Conservation (phyloP, 768 basidiomycete genomes). For the Termitomyces sp. region DNA sequence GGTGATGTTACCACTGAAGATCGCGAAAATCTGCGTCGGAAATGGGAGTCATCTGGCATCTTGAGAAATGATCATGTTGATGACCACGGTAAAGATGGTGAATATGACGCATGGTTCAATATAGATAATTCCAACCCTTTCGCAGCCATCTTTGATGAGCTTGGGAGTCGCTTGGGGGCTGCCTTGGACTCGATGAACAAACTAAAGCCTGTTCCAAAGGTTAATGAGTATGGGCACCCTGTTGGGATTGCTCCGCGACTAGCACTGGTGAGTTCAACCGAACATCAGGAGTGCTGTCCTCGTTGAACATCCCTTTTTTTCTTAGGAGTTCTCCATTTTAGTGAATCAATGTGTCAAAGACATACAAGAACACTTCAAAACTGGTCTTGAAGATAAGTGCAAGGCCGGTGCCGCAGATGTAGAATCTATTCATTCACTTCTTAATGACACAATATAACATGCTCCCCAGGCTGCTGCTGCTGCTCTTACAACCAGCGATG, state of each 20-base stretch:
- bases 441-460: not conserved
- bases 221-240: slow-evolving; percentile 36
- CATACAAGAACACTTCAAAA: slow-evolving; percentile 44
- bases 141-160: slow-evolving; percentile 25
- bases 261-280: slow-evolving; percentile 26
- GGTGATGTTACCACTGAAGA: slow-evolving; percentile 48
- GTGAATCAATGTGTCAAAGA: slow-evolving; percentile 40
- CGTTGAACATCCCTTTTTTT: not conserved
- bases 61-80: slow-evolving; percentile 21
- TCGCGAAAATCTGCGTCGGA: slow-evolving; percentile 41
- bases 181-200: slow-evolving; percentile 32
- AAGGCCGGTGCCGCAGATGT: slow-evolving; percentile 46
- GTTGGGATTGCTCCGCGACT: slow-evolving; percentile 46
- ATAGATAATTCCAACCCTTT: slow-evolving; percentile 26
- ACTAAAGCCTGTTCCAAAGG: slow-evolving; percentile 29
- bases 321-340: slow-evolving; percentile 41
- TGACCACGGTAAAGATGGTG: slow-evolving; percentile 13
- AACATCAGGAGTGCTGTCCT: not conserved
- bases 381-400: slow-evolving; percentile 57
- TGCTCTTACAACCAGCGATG: slow-evolving; percentile 43
- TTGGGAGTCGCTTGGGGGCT: slow-evolving; percentile 18
- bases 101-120: too few relatives aligned
- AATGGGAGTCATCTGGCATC: slow-evolving; percentile 48
- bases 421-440: slow-evolving; percentile 13
- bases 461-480: slow-evolving; percentile 31